Evolutionary conservation across 2,329 filamentous ascomycete genomes (phyloP), one percentile per base, ranked within the genome.

Genomic region (Fusarium beomiforme): DNA sequence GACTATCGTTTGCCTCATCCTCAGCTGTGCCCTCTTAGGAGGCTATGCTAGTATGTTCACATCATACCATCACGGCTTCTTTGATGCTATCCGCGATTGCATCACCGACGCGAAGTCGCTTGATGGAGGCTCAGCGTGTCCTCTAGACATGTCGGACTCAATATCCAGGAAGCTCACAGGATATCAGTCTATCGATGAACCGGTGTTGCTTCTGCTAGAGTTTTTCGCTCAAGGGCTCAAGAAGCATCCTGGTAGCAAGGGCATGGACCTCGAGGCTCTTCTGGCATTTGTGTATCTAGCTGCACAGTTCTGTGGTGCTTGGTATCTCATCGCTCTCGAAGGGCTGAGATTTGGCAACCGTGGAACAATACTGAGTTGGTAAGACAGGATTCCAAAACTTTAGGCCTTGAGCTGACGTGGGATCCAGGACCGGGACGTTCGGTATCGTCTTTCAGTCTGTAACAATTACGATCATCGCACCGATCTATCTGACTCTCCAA

Each of bases 271-370:
- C 1, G 69, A 74, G 9, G 69, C 71, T 1, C 33, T 74, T 7
- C 14, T 74, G 2, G 66, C 71, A 1, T 74, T 74, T 54, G 59
- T 44, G 2, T 74, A 74, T n/a, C 29, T 74, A 16, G 71, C 71
- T 1, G 54, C 71, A 17, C 71, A 74, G n/a, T 74, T 74, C 39
- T 67, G 71, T 12, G 71, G 71, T 12, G 71, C 69, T 12, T 74
- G 71, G 71, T 72, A 64, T 37, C 6, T 74, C 0, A 72, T 74
- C 13, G 66, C 71, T 0, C 55, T 74, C 1, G 71, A 74, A 36
- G 71, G 71, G 0, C 14, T 74, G 31, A 60, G 71, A n/a, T n/a
- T 64, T 6, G 69, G 69, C 2, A 74, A 68, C 21, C 37, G 36
- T 5, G 69, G 62, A 2, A 74, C 50, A 1, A 36, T 74, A 3